phyloP scores from a whole-genome alignment of 106 monocot genomes.

The Ottelia alismoides region DNA sequence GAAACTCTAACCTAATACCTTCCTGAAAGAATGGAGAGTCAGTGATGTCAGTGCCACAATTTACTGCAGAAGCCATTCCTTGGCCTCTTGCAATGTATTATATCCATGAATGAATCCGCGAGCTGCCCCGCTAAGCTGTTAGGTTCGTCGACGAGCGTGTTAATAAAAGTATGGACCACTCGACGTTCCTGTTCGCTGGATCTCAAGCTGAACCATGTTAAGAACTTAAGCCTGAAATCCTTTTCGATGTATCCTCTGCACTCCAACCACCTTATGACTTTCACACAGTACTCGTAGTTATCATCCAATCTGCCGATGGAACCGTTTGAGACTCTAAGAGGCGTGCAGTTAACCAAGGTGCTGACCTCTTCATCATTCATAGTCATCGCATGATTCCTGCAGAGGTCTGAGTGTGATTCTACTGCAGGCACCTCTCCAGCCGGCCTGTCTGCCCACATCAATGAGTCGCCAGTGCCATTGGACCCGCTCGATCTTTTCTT shows the following conservation, averaged over 20 bases:
- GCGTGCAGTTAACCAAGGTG: conserved; percentile 41
- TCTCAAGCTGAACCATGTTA: conserved; percentile 91
- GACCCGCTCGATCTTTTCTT: conserved; percentile 30
- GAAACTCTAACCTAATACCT: too few relatives aligned
- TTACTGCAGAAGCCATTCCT: conserved; percentile 67
- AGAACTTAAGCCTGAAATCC: conserved; percentile 85
- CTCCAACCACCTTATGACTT: conserved; percentile 80
- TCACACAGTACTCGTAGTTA: conserved; percentile 83
- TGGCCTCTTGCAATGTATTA: conserved; percentile 55
- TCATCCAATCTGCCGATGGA: conserved; percentile 55
- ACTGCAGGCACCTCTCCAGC: conserved; percentile 40
- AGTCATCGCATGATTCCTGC: conserved; percentile 14
- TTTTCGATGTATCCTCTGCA: conserved; percentile 69
- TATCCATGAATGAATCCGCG: conserved; percentile 70
- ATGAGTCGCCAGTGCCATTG: conserved; percentile 56
- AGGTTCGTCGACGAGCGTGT: conserved; percentile 77
- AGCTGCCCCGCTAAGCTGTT: conserved; percentile 75
- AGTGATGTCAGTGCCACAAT: conserved; percentile 54
- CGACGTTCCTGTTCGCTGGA: conserved; percentile 79
- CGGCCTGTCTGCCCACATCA: conserved; percentile 25
- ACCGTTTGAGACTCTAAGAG: conserved; percentile 20
- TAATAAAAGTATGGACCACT: conserved; percentile 79
- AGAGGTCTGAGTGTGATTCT: conserved; percentile 35
- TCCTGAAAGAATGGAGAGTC: too few relatives aligned
- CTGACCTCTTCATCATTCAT: conserved; percentile 43